Conservation (phyloP, 768 basidiomycete species). For the Lactifluus piperatus region DNA sequence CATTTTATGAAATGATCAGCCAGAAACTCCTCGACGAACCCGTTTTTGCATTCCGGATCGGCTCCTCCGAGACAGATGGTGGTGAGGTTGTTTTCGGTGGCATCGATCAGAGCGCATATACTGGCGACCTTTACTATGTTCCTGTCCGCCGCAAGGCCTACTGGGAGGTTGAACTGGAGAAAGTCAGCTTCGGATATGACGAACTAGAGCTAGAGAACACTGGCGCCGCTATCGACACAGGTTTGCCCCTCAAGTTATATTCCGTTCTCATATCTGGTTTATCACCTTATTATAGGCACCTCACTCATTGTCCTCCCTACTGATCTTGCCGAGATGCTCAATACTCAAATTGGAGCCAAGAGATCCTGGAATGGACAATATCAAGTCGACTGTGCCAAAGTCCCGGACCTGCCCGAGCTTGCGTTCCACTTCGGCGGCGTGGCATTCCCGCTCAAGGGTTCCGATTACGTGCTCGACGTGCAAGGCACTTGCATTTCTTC, state of each 20-base stretch:
- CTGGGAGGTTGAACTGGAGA: conserved; percentile 95
- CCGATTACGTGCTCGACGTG: conserved; percentile 85
- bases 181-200: conserved; percentile 79
- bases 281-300: conserved; percentile 46
- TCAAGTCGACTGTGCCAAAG: conserved; percentile 77
- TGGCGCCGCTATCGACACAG: conserved; percentile 88
- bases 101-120: conserved; percentile 68
- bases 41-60: conserved; percentile 92
- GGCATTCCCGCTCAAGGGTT: conserved; percentile 67
- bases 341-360: conserved; percentile 88
- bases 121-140: conserved; percentile 74
- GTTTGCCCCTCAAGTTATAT: conserved; percentile 29
- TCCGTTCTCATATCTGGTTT: background rate
- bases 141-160: conserved; percentile 93
- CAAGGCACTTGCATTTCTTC: conserved; percentile 91
- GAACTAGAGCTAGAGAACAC: conserved; percentile 87
- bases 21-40: conserved; percentile 72
- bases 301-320: conserved; percentile 89
- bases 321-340: conserved; percentile 97
- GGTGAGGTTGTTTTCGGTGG: conserved; percentile 92
- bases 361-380: conserved; percentile 97
- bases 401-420: conserved; percentile 77
- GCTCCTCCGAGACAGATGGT: conserved; percentile 76
- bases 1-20: conserved; percentile 90
- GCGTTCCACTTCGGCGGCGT: conserved; percentile 78